These are phyloP conservation scores for Volvox carteri DNA, from an alignment of 163 green algal species.

Conservation along the genomic window DNA sequence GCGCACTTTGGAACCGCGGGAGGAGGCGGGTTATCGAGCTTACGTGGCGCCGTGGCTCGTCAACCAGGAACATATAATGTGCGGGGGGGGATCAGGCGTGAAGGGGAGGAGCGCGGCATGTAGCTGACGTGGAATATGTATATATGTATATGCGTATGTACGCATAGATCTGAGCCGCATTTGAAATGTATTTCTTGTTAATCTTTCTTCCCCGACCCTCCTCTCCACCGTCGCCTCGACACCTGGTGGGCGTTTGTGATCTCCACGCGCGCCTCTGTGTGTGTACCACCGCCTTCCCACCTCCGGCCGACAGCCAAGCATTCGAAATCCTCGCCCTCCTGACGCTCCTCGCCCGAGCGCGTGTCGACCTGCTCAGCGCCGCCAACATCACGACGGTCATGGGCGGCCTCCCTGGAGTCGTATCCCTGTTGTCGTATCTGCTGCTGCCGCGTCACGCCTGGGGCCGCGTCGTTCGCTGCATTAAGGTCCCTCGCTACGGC, in stretches of 20 bases:
- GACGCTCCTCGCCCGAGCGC: background rate
- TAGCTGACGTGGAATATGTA: no score
- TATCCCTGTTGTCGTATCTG: background rate
- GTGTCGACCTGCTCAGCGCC: background rate
- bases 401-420: background rate
- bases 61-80: conserved; percentile 36
- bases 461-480: background rate
- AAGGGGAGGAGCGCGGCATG: no score
- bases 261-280: no score
- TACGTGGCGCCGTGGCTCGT: background rate
- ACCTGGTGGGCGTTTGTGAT: no score
- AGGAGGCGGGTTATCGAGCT: background rate
- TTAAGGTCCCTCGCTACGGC: conserved; percentile 14
- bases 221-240: no score
- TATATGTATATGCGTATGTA: no score
- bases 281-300: no score
- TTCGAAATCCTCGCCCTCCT: background rate
- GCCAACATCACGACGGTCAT: background rate
- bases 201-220: no score
- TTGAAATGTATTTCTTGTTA: no score
- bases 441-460: background rate
- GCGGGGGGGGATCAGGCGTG: background rate
- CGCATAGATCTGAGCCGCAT: no score
- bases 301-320: background rate
- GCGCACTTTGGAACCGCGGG: background rate